Evolutionary conservation across 352 stramenopile species (phyloP).

Genomic region (Globisporangium alternatum): DNA sequence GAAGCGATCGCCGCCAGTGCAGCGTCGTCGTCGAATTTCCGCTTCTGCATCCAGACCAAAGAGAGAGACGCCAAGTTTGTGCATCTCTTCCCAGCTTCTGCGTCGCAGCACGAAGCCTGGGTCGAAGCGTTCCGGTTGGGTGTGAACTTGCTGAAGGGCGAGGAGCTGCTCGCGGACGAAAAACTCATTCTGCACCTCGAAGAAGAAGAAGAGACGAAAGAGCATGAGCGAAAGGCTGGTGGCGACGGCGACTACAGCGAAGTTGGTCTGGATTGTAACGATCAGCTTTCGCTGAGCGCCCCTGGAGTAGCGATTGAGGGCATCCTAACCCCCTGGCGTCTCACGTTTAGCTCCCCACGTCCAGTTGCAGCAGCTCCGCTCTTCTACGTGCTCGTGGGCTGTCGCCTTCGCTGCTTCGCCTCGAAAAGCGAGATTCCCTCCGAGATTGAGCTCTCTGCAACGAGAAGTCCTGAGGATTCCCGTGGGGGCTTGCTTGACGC

Average conservation of each 20-base stretch:
- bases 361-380: conserved; percentile 8
- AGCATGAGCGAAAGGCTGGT: background rate
- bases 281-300: conserved; percentile 19
- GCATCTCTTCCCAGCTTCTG: conserved; percentile 37
- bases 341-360: conserved; percentile 7
- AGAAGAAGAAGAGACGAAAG: conserved; percentile 18
- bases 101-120: conserved; percentile 41
- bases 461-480: background rate
- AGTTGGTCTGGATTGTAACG: background rate
- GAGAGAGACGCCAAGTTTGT: conserved; percentile 23
- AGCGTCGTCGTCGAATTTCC: background rate
- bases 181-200: conserved; percentile 49
- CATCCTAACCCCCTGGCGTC: conserved; percentile 37
- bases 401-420: conserved; percentile 27
- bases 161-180: conserved; percentile 52
- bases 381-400: conserved; percentile 41
- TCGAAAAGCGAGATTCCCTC: conserved; percentile 16
- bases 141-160: conserved; percentile 47
- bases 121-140: conserved; percentile 29
- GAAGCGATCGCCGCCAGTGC: conserved; percentile 4
- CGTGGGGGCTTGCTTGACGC: conserved; percentile 23
- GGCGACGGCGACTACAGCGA: background rate
- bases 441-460: background rate
- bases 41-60: conserved; percentile 16
- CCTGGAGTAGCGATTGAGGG: conserved; percentile 51